These are phyloP conservation scores for Podaxis sp. DNA, from an alignment of 768 basidiomycete genomes.

Conservation along the genomic window DNA sequence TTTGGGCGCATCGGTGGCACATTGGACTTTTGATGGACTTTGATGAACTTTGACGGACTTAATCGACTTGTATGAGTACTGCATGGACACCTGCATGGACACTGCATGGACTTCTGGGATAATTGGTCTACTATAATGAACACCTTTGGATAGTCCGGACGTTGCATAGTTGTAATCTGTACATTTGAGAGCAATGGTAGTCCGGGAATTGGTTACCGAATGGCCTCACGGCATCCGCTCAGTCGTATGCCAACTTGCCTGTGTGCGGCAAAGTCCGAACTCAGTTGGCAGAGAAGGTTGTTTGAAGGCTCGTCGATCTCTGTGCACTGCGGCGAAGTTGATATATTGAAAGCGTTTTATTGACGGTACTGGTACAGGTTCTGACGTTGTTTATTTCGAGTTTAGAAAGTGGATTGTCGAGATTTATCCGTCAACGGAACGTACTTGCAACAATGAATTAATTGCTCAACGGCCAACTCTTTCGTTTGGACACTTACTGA, in stretches of 20 bases:
- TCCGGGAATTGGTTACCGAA: no score
- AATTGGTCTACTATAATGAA: not conserved
- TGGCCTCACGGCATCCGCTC: no score
- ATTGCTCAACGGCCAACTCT: not conserved
- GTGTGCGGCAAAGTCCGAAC: no score
- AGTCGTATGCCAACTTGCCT: no score
- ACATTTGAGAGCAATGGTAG: no score
- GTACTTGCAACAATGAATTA: slow-evolving; percentile 10
- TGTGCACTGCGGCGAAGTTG: no score
- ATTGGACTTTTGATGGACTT: slow-evolving; percentile 1
- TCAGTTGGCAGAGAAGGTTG: no score
- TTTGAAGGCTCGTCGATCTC: no score
- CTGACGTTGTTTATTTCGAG: not conserved
- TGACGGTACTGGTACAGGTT: not conserved
- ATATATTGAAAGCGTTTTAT: no score
- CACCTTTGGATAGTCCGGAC: not conserved
- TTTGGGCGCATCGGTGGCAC: not conserved
- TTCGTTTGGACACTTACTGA: slow-evolving; percentile 49
- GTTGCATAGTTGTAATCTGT: no score
- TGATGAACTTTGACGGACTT: not conserved
- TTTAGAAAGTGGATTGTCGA: slow-evolving; percentile 6
- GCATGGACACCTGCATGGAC: not conserved
- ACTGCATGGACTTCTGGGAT: not conserved
- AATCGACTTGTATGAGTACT: no score
- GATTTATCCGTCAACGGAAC: slow-evolving; percentile 20